phyloP scores from a whole-genome alignment of 129 eudicot species.

The Escallonia rubra region DNA sequence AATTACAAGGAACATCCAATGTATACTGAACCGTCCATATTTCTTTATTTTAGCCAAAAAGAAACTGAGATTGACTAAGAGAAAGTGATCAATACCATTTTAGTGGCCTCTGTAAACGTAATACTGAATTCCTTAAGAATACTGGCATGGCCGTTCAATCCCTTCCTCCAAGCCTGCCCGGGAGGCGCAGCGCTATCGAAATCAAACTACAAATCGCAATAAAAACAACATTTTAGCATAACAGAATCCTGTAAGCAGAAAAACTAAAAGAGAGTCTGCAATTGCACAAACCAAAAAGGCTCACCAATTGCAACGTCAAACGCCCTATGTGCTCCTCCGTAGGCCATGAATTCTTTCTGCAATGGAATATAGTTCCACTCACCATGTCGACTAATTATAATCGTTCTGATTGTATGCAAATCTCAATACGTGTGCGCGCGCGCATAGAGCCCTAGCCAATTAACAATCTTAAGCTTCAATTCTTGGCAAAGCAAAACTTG shows the following conservation, averaged over 20 bases:
- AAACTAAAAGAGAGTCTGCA: constrained; percentile 1
- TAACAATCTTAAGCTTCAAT: constrained; percentile 15
- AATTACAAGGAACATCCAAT: no score
- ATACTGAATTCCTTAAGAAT: constrained; percentile 88
- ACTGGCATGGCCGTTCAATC: constrained; percentile 70
- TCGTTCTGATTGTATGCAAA: no score
- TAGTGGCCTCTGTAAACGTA: constrained; percentile 80
- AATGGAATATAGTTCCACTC: constrained; percentile 64
- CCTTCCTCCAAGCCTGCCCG: constrained; percentile 89
- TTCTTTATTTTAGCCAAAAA: no score
- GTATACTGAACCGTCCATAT: no score
- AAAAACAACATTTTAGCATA: background rate
- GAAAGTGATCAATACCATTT: constrained; percentile 47
- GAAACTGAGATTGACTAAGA: background rate
- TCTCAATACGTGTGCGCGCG: no score
- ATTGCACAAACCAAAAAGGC: constrained; percentile 6
- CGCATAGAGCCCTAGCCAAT: background rate
- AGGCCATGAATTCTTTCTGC: constrained; percentile 87
- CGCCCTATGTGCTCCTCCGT: constrained; percentile 72
- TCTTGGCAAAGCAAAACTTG: constrained; percentile 3
- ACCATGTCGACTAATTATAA: constrained; percentile 47
- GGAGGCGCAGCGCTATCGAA: constrained; percentile 94
- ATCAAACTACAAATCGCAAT: constrained; percentile 52
- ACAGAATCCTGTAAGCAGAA: background rate
- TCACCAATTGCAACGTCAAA: constrained; percentile 71